Base-by-base conservation (phyloP, 768 basidiomycete species). In the Trametes cinnabarina region DNA sequence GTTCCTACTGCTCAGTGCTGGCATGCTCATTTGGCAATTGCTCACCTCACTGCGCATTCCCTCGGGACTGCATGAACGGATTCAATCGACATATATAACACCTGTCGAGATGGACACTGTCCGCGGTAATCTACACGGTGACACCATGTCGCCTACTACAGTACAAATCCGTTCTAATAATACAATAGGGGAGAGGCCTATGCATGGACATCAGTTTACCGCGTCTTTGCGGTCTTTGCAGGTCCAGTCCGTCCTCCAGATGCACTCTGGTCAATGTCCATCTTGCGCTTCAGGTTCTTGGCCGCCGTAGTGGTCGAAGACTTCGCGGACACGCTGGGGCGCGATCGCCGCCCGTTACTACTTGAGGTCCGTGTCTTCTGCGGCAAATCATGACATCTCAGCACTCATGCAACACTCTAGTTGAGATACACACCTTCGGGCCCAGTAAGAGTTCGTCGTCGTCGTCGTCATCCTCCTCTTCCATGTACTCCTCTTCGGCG, bases 361-460 rank as follows among this genome's bases (percentile, higher is more conserved):
- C 34, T 30, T 17, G 49, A 2, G 14, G 47, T 20, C 7, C 46
- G 44, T 30, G 23, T 35, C 8, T 37, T 52, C 61, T 62, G 52
- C 19, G 15, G 44, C n/a, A 26, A 40, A n/a, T n/a, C n/a, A n/a
- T n/a, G n/a, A n/a, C n/a, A n/a, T 6, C 42, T 22, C 11, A 43
- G 26, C 37, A 54, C 1, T 6, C 6, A 19, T 6, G n/a, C 20
- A 14, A 22, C 43, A 41, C 34, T 6, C 12, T 6, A 32, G 30
- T 12, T 25, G 19, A 26, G 14, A 10, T 9, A 26, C 70, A 32
- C 47, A 86, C 87, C 76, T 80, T 80, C n/a, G 77, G 72, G 25
- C 81, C 82, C 28, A 53, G 28, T 50, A 60, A 20, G 46, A 62
- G 41, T 57, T 66, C 58, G 15, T 51, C 62, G 34, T 63, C 59